phyloP scores from a whole-genome alignment of 2,329 filamentous ascomycete genomes.

The Aspergillus vadensis region DNA sequence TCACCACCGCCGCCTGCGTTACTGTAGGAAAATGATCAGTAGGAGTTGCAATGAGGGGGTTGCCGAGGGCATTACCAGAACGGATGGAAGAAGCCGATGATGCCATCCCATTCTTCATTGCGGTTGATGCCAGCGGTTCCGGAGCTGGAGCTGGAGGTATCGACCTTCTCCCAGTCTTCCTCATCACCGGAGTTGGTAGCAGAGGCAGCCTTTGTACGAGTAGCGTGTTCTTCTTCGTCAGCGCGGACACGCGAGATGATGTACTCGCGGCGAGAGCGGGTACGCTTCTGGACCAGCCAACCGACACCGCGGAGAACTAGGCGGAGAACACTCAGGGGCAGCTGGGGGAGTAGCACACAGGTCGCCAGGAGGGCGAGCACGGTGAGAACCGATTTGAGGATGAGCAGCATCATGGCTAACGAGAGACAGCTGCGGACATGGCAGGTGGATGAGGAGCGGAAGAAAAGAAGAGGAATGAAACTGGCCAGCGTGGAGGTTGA shows the following conservation, averaged over 20 bases:
- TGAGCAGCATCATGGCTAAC: constrained; percentile 34
- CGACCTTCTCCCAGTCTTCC: constrained; percentile 71
- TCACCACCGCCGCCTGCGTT: constrained; percentile 97
- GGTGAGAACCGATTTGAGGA: constrained; percentile 35
- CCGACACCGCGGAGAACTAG: constrained; percentile 52
- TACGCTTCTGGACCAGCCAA: constrained; percentile 64
- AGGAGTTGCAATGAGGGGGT: neutral
- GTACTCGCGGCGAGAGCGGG: constrained; percentile 61
- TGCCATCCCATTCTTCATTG: constrained; percentile 72
- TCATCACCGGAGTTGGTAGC: constrained; percentile 47
- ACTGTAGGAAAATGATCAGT: constrained; percentile 47
- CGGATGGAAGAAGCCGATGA: constrained; percentile 95
- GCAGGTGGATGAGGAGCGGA: neutral
- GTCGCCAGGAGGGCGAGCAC: constrained; percentile 37
- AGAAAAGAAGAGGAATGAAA: neutral
- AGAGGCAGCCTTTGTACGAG: constrained; percentile 28
- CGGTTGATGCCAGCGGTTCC: constrained; percentile 48
- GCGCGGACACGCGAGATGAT: constrained; percentile 53
- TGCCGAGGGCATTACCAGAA: constrained; percentile 69
- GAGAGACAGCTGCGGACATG: constrained; percentile 4
- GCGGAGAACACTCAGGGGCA: constrained; percentile 36
- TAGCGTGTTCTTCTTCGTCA: constrained; percentile 41
- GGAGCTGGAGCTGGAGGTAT: constrained; percentile 53
- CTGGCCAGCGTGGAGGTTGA: constrained; percentile 9
- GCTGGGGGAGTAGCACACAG: constrained; percentile 37